A percentile compares a stretch with the other conserved stretches of the same genome.
phyloP scores from a whole-genome alignment of 371 early-diverging fungal species.

The Mucor racemosus region DNA sequence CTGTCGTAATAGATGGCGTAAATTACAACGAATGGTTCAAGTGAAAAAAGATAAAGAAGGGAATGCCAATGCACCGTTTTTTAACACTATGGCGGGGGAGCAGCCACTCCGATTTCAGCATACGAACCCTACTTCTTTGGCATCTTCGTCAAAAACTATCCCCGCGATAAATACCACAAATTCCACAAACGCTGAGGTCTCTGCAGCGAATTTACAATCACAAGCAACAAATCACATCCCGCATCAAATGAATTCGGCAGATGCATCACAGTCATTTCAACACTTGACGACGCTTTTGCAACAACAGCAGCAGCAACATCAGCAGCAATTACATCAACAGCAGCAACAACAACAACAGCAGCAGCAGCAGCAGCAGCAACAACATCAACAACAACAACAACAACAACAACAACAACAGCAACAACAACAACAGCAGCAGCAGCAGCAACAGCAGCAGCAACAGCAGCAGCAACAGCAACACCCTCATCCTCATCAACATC shows the following conservation, averaged over 20 bases:
- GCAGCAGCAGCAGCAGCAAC: constrained; percentile 10
- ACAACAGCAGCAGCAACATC: constrained; percentile 16
- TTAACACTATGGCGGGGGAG: constrained; percentile 39
- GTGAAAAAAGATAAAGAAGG: constrained; percentile 52
- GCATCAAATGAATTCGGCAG: constrained; percentile 7
- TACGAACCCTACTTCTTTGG: constrained; percentile 19
- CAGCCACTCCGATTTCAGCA: constrained; percentile 14
- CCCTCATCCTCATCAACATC: neutral
- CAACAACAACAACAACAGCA: constrained; percentile 4
- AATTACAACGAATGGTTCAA: constrained; percentile 69
- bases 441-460: constrained; percentile 10
- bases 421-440: constrained; percentile 13
- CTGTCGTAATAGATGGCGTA: constrained; percentile 85
- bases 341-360: constrained; percentile 12
- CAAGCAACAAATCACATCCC: constrained; percentile 6
- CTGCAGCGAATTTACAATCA: neutral
- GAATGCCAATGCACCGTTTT: constrained; percentile 30
- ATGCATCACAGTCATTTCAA: constrained; percentile 15
- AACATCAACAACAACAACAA: constrained; percentile 25
- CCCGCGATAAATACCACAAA: neutral
- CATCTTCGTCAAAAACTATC: constrained; percentile 11
- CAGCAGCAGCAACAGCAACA: too few relatives aligned
- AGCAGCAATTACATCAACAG: constrained; percentile 11
- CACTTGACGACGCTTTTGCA: constrained; percentile 8
- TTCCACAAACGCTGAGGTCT: constrained; percentile 6